Percentiles rank a stretch among this genome's conserved stretches.
These are phyloP conservation scores for Sclerotinia sclerotiorum DNA, from an alignment of 2,329 filamentous ascomycete genomes.

Conservation along the genomic window DNA sequence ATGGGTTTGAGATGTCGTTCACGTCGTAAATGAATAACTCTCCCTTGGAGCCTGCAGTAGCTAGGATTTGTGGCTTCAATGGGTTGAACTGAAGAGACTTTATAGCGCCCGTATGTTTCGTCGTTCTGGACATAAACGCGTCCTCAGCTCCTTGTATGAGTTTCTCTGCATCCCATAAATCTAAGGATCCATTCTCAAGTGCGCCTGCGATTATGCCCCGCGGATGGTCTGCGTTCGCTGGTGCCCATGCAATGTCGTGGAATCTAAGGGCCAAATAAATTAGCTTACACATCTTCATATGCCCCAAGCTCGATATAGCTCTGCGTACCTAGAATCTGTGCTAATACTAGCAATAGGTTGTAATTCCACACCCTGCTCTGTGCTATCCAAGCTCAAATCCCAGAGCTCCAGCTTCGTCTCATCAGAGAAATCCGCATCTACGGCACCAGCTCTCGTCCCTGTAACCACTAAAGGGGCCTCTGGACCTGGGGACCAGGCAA, in stretches of 20 bases:
- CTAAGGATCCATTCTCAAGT: constrained; percentile 88
- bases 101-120: constrained; percentile 88
- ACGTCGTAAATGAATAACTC: constrained; percentile 96
- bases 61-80: constrained; percentile 83
- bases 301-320: constrained; percentile 5
- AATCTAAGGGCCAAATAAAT: constrained; percentile 61
- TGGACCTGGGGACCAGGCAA: constrained; percentile 89
- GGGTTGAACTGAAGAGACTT: constrained; percentile 98
- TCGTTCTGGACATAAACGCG: constrained; percentile 80
- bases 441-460: constrained; percentile 89
- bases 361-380: constrained; percentile 75
- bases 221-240: constrained; percentile 73
- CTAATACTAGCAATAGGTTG: constrained; percentile 80
- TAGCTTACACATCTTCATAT: constrained; percentile 21
- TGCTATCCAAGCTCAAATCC: constrained; percentile 82
- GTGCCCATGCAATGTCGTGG: constrained; percentile 94
- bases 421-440: constrained; percentile 96
- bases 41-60: constrained; percentile 89
- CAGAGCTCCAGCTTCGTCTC: constrained; percentile 96
- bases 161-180: constrained; percentile 86
- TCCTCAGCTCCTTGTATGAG: constrained; percentile 60
- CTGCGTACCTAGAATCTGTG: constrained; percentile 81
- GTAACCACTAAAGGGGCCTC: constrained; percentile 82
- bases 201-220: constrained; percentile 92
- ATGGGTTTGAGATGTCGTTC: constrained; percentile 83